Evolutionary conservation across 2,329 filamentous ascomycete genomes (phyloP), one percentile per base, ranked within the genome.

Genomic region (Aspergillus puulaauensis): DNA sequence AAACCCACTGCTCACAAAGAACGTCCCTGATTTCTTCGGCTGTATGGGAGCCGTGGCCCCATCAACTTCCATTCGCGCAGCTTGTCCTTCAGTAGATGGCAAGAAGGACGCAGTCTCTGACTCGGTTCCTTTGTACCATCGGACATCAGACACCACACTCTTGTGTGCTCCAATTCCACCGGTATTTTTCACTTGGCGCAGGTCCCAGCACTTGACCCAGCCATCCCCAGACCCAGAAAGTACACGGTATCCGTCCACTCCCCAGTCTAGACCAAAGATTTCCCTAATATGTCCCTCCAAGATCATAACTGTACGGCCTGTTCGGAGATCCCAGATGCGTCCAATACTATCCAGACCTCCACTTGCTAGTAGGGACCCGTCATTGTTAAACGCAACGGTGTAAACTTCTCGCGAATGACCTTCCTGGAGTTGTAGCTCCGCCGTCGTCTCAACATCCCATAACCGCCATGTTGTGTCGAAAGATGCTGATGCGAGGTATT

Each of bases 141-240:
- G 83, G 62, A 99, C 78, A 73, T 99, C 95, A 1, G 92, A 95
- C 7, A 99, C 93, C 35, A 95, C 90, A 63, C 91, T 93, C 50
- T 86, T 89, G 73, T 99, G 95, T 6, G 95, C 93, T 49, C 93
- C 95, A 23, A 99, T 89, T 17, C 90, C 90, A 12, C 91, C 93
- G 0, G 86, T 88, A 62, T 88, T 87, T 66, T 90, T 85, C 49
- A 98, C 93, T 68, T 95, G 93, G 46, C 95, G 87, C 52, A 99
- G 83, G 71, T 99, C 95, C 95, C 95, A 99, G 76, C 93, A 97
- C 75, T 97, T 98, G 69, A 96, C 87, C 85, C 95, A 98, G 17
- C 93, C 93, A 70, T 99, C 95, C 2, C 88, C 91, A 14, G 92
- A 96, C 1, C 92, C 93, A 0, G 92, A 92, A n/a, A 98, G 80